phyloP scores from a whole-genome alignment of 441 rosid genomes.

The Sinapis alba region DNA sequence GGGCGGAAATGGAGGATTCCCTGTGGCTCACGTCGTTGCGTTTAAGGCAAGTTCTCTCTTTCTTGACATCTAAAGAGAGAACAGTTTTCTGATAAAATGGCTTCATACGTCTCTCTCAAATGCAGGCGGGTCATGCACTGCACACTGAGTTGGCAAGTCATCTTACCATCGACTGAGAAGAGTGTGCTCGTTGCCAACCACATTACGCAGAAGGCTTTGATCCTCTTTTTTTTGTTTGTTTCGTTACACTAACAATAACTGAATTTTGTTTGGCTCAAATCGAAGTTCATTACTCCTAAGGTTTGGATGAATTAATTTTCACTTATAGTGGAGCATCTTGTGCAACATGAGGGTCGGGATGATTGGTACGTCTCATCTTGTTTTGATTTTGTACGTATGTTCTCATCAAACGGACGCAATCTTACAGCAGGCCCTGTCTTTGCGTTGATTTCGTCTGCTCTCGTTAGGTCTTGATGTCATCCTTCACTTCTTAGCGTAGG shows the following conservation, averaged over 20 bases:
- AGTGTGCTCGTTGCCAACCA: slow-evolving; percentile 9
- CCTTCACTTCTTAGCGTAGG: not conserved
- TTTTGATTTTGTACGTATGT: not conserved
- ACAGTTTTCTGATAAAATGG: not conserved
- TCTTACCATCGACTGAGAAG: slow-evolving; percentile 37
- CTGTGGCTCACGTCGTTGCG: slow-evolving; percentile 71
- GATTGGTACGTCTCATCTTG: not conserved
- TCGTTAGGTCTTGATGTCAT: not conserved
- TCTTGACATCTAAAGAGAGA: not conserved
- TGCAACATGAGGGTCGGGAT: too few species aligned
- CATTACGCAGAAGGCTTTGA: not conserved
- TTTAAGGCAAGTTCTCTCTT: slow-evolving; percentile 54
- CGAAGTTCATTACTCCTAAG: not conserved
- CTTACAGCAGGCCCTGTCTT: not conserved
- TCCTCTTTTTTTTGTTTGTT: not conserved
- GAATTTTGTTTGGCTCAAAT: not conserved
- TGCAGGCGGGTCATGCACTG: slow-evolving; percentile 80
- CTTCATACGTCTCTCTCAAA: slow-evolving; percentile 10
- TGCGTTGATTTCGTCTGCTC: not conserved
- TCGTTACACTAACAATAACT: not conserved
- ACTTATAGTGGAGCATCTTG: too few species aligned
- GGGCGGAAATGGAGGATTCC: slow-evolving; percentile 84
- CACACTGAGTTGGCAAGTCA: slow-evolving; percentile 59
- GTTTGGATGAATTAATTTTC: not conserved
- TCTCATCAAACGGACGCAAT: not conserved